Evolutionary conservation across 2,329 filamentous ascomycete genomes (phyloP), one percentile per base, ranked within the genome.

Genomic region (Blastomyces parvus): DNA sequence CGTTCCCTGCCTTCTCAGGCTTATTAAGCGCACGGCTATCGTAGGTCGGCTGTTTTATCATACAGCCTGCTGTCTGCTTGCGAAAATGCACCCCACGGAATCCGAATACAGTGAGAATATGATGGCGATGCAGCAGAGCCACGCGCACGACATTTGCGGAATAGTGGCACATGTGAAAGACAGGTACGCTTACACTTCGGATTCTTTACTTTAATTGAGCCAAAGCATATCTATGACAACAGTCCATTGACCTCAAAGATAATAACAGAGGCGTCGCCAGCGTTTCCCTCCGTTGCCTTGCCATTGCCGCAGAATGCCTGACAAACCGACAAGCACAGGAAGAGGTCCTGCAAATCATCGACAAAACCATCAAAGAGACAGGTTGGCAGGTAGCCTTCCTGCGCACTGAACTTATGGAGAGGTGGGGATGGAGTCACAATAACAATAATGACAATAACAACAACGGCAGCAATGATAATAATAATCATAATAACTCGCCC

Each of bases 31-130:
- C 63, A 84, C 89, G 3, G 89, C 90, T 2, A 87, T 94, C 40
- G 84, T 96, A 33, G 90, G 89, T 3, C 85, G 90, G 57, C 81
- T 97, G 9, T 91, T 96, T 73, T 97, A 95, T 72, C 92, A 97
- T 72, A 94, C 90, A 0, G 87, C 89, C 27, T 88, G 93, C 77
- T 88, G 89, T 66, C 78, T 97, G 42, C 82, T 97, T 5, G 85
- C 89, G 3, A 89, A 93, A 68, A 87, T 87, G 27, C 88, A 96
- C 72, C 92, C 92, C 0, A 81, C 86, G 46, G 79, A 83, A 13
- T 78, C 82, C 8, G 81, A 84, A 46, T 79, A 80, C 22, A 81
- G 82, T 2, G 79, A 84, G 3, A 87, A 91, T 64, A 90, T 93
- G 84, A 84, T 83, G 57, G 80, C 83, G 4, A 82, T 89, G 70